Percentiles rank a stretch among this genome's conserved stretches.
Conservation (phyloP, 495 filamentous ascomycete genomes). For the Trypethelium eluteriae region DNA sequence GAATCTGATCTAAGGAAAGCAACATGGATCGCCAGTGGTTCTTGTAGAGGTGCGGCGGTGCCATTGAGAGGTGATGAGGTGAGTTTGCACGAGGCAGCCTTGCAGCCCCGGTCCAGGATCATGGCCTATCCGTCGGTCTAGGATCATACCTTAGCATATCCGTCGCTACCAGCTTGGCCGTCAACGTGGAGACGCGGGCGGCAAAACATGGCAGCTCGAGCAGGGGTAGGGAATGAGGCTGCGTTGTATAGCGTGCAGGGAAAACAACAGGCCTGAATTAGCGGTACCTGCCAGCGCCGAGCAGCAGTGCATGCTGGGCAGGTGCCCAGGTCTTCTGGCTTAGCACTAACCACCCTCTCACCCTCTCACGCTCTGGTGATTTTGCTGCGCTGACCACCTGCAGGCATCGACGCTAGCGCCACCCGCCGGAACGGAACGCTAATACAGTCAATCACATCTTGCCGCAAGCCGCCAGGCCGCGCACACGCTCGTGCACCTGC, state of each 20-base stretch:
- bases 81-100: conserved; percentile 19
- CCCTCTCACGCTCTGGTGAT: too few relatives aligned
- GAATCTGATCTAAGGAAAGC: conserved; percentile 7
- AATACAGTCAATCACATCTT: background rate
- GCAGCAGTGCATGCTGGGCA: background rate
- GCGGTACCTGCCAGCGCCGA: background rate
- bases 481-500: conserved; percentile 7
- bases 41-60: conserved; percentile 25
- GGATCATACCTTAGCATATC: background rate
- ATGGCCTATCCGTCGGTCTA: background rate
- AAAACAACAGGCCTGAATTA: background rate
- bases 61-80: conserved; percentile 13
- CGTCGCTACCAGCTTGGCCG: background rate
- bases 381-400: too few relatives aligned
- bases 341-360: too few relatives aligned
- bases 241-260: background rate
- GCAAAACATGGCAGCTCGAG: background rate
- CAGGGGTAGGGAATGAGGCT: conserved; percentile 6
- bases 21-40: conserved; percentile 1
- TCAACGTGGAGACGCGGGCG: conserved; percentile 2
- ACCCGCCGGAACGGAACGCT: conserved; percentile 8
- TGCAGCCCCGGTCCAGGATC: background rate
- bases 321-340: background rate
- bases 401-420: background rate
- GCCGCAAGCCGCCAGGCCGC: background rate